Conservation (phyloP, 2,329 filamentous ascomycete species). For the Dactylonectria macrodidyma region DNA sequence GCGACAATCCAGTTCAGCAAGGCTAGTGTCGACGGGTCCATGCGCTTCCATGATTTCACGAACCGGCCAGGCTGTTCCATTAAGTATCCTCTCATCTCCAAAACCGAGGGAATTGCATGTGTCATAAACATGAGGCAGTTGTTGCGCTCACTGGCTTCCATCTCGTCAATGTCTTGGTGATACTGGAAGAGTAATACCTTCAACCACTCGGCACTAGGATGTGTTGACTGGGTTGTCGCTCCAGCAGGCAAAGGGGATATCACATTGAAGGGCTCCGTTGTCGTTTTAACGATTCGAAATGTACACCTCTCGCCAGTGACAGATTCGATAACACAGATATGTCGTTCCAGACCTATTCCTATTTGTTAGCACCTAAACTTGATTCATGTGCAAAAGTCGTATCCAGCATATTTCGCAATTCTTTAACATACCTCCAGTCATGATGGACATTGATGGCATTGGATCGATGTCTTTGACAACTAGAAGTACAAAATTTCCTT, state of each 20-base stretch:
- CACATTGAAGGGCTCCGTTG: constrained; percentile 6
- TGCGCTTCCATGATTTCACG: constrained; percentile 63
- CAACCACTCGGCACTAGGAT: constrained; percentile 28
- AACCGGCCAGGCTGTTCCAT: constrained; percentile 53
- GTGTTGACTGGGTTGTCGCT: constrained; percentile 16
- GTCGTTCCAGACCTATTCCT: constrained; percentile 33
- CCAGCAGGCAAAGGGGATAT: background rate
- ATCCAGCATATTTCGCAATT: background rate
- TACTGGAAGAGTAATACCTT: constrained; percentile 44
- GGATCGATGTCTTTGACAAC: constrained; percentile 16
- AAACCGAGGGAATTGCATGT: constrained; percentile 73
- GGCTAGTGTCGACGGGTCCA: constrained; percentile 77
- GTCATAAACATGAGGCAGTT: constrained; percentile 62
- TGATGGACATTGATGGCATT: constrained; percentile 9
- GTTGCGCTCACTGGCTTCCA: constrained; percentile 28
- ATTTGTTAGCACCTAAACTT: background rate
- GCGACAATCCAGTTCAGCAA: constrained; percentile 90
- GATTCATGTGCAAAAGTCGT: background rate
- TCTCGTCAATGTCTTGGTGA: constrained; percentile 42
- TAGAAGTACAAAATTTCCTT: constrained; percentile 39
- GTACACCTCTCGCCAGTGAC: constrained; percentile 8
- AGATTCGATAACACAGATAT: constrained; percentile 39
- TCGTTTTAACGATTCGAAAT: constrained; percentile 36
- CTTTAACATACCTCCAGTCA: constrained; percentile 31
- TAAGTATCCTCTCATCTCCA: constrained; percentile 68